Evolutionary conservation across 1,139 yeast genomes (phyloP).

Genomic region (Scheffersomyces insectosa): DNA sequence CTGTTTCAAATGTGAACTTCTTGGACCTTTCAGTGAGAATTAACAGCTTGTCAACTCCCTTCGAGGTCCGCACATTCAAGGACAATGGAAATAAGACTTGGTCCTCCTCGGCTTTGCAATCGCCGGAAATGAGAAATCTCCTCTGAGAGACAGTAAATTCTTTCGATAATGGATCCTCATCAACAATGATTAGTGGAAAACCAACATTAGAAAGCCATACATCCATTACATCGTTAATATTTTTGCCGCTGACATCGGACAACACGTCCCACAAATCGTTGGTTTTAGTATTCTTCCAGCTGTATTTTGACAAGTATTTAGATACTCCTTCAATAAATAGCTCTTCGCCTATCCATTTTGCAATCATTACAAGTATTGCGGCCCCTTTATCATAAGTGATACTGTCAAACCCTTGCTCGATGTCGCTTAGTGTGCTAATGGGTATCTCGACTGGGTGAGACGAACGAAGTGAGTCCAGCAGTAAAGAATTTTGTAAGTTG

Average conservation of each 20-base stretch:
- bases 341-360: constrained; percentile 19
- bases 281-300: constrained; percentile 18
- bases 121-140: constrained; percentile 17
- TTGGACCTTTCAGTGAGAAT: constrained; percentile 11
- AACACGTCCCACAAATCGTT: constrained; percentile 18
- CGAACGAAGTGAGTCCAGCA: background rate
- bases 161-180: constrained; percentile 2
- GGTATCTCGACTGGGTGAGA: background rate
- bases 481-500: background rate
- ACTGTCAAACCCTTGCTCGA: background rate
- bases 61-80: constrained; percentile 15
- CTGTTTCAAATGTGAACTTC: constrained; percentile 5
- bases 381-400: constrained; percentile 5
- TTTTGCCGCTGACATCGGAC: constrained; percentile 15
- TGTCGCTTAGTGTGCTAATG: background rate
- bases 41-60: constrained; percentile 12
- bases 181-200: constrained; percentile 13
- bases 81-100: constrained; percentile 16
- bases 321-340: constrained; percentile 17
- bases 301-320: constrained; percentile 17
- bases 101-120: constrained; percentile 17
- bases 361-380: constrained; percentile 11
- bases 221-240: constrained; percentile 17
- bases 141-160: constrained; percentile 13
- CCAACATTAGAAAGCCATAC: constrained; percentile 19